phyloP scores from a whole-genome alignment of 2,329 filamentous ascomycete genomes.

The Paraphaeosphaeria sporulosa region DNA sequence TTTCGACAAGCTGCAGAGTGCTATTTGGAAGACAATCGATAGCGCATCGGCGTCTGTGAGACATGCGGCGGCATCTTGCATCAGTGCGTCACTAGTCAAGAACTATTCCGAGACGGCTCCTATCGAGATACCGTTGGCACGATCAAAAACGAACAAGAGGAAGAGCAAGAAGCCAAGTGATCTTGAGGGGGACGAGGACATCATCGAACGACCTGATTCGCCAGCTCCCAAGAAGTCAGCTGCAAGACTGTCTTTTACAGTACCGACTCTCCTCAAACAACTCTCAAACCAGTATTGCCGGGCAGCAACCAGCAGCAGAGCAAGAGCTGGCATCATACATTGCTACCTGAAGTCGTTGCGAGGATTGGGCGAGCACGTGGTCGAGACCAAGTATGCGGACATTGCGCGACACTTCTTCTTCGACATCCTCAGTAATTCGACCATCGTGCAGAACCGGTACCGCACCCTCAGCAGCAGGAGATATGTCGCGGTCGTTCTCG shows the following conservation, averaged over 20 bases:
- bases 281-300: conserved; percentile 83
- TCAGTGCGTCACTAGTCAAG: conserved; percentile 84
- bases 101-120: conserved; percentile 70
- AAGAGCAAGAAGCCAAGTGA: conserved; percentile 71
- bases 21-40: conserved; percentile 87
- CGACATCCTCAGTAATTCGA: conserved; percentile 79
- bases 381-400: conserved; percentile 81
- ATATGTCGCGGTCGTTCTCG: conserved; percentile 83
- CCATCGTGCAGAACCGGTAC: conserved; percentile 84
- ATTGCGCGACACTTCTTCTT: conserved; percentile 82
- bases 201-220: conserved; percentile 72
- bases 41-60: conserved; percentile 77
- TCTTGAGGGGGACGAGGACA: conserved; percentile 77
- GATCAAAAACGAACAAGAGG: conserved; percentile 73
- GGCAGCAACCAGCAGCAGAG: conserved; percentile 78
- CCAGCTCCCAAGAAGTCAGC: conserved; percentile 77
- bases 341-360: conserved; percentile 86
- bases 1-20: conserved; percentile 85
- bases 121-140: conserved; percentile 52
- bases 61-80: conserved; percentile 84
- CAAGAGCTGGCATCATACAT: conserved; percentile 82
- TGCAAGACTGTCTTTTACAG: conserved; percentile 73
- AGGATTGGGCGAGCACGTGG: conserved; percentile 79
- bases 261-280: conserved; percentile 79
- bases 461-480: conserved; percentile 83